phyloP scores from a whole-genome alignment of 2,329 filamentous ascomycete genomes.

The Paraconiothyrium brasiliense region DNA sequence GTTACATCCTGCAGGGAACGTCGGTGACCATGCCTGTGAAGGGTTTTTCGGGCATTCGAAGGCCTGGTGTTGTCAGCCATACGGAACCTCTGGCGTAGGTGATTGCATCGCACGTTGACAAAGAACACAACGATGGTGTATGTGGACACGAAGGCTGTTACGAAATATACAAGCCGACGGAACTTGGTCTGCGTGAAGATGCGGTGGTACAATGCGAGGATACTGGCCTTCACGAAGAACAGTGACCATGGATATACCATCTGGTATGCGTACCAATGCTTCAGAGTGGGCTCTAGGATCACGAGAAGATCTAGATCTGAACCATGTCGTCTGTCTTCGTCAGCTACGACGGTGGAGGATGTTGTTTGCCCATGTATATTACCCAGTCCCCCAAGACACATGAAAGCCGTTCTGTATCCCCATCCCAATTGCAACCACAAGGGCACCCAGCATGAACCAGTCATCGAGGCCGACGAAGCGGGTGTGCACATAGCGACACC shows the following conservation, averaged over 20 bases:
- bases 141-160: conserved; percentile 19
- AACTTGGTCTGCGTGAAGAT: conserved; percentile 29
- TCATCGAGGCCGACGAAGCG: conserved; percentile 29
- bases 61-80: conserved; percentile 20
- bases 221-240: conserved; percentile 33
- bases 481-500: conserved; percentile 23
- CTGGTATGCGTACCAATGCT: conserved; percentile 39
- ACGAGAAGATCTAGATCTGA: conserved; percentile 20
- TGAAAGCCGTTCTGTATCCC: conserved; percentile 21
- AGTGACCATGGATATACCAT: conserved; percentile 33
- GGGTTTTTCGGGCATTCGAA: conserved; percentile 29
- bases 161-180: conserved; percentile 18
- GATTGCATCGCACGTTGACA: conserved; percentile 23
- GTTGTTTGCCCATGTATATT: not conserved
- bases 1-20: conserved; percentile 33
- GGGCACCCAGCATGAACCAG: conserved; percentile 27
- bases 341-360: not conserved
- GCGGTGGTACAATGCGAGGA: conserved; percentile 34
- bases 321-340: conserved; percentile 20
- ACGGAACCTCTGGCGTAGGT: not conserved
- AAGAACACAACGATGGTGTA: conserved; percentile 26
- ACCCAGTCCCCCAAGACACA: conserved; percentile 27
- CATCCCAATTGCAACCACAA: conserved; percentile 18
- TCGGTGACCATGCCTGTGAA: conserved; percentile 27
- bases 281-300: conserved; percentile 29